Base-by-base conservation (phyloP, 2,329 filamentous ascomycete species). In the Pseudogymnoascus sp. region DNA sequence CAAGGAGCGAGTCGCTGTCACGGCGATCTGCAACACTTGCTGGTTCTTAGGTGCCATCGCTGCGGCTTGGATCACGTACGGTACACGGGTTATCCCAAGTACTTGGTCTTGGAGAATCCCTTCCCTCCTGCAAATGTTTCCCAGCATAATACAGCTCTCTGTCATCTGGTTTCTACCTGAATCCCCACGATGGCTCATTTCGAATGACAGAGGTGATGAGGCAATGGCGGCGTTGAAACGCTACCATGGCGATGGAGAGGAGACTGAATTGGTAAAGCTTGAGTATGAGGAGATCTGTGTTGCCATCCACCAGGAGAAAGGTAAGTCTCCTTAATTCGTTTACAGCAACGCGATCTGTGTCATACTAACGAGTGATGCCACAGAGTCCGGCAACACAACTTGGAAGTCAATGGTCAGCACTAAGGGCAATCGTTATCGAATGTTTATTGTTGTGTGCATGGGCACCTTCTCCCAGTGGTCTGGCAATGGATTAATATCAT, bases 11-110 rank as follows among this genome's bases (percentile, higher is more conserved):
- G 75, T 80, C 0, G 77, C 79, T 2, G 69, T 83, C 35, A 83
- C 80, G 0, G 80, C 80, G 1, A 76, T 84, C 4, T 84, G 82
- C 73, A 83, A 84, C 62, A 79, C 75, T 2, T 81, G 75, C 0
- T 82, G 78, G 73, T 82, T 80, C 62, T 69, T 81, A 4, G 79
- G 80, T 4, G 68, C 70, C 4, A 79, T 82, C 31, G 65, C 71
- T 2, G 75, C 80, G 1, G 77, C 78, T 0, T 78, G 74, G 65
- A 77, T 79, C 23, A 77, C 78, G 0, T 78, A 75, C 61, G 76
- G 76, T 40, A 74, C 72, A 15, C 65, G 67, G 72, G 72, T 61
- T 72, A 72, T 3, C 73, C 73, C 59, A 71, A 74, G 5, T 72
- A 64, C 68, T 13, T 74, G 75, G 64, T 71, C 71, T 15, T 78